Base-by-base conservation (phyloP, 495 filamentous ascomycete species). In the Aspergillus saccharolyticus region DNA sequence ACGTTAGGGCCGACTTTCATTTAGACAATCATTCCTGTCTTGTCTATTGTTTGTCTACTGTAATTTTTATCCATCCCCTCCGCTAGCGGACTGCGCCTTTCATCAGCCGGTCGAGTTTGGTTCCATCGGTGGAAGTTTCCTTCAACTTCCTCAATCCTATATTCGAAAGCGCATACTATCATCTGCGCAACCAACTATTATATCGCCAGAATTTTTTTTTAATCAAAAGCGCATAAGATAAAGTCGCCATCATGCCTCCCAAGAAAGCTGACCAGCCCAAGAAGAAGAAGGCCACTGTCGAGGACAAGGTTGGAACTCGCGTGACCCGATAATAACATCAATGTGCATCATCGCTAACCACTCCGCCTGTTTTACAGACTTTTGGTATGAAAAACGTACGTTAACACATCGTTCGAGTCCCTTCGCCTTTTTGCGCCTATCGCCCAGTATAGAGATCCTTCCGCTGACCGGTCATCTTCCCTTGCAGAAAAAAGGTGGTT, bases 331-430 rank as follows among this genome's bases (percentile, higher is more conserved):
- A 10, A 6, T n/a, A n/a, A n/a, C 12, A 10, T 22, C 18, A 9
- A 9, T 3, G 8, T 47, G 18, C 22, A 9, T 21, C 54, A 51
- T 50, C 43, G 53, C 63, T 72, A 63, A 70, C 52, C 17, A 44
- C 42, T 54, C 16, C 44, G 2, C 45, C 61, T 42, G 48, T 54
- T 52, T 18, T 30, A 57, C 44, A 78, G 81, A 96, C 94, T 53
- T 98, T 98, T 80, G 94, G 94, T 63, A 96, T 98, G 92, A 98
- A 98, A 80, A 98, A 98, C 70, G 84, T 86, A 75, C 66, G 81
- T 80, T 33, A 42, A 55, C 57, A 39, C 47, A 48, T 28, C 51
- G 39, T 46, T 47, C 60, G 44, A 19, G 30, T 42, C 57, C 42
- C 55, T 53, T 19, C 56, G 54, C 47, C 53, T 44, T 25, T 44